Percentiles rank a stretch among this genome's conserved stretches.
These are phyloP conservation scores for Chenopodium quinoa DNA, from an alignment of 148 eudicot genomes.

Conservation along the genomic window DNA sequence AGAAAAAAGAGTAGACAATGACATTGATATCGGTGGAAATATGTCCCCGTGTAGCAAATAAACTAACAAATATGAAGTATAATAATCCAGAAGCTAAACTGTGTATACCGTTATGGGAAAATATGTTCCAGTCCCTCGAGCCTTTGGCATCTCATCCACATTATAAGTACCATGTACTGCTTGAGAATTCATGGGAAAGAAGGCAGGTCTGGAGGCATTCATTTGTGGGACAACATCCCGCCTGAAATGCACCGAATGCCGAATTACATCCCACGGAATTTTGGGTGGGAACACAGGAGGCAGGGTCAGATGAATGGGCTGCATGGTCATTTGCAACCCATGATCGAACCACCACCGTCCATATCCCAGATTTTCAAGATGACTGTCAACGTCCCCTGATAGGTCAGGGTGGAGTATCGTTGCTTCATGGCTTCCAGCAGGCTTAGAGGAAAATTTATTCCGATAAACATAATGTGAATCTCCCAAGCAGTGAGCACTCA, in stretches of 20 bases:
- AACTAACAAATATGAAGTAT: background rate
- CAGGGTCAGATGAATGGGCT: constrained; percentile 35
- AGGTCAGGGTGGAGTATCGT: constrained; percentile 49
- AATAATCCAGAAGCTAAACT: constrained; percentile 3
- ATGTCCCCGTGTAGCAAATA: background rate
- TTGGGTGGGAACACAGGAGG: constrained; percentile 40
- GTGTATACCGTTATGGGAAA: constrained; percentile 67
- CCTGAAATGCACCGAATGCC: constrained; percentile 37
- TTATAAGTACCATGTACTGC: constrained; percentile 41
- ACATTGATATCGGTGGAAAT: background rate
- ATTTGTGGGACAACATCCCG: constrained; percentile 47
- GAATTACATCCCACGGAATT: constrained; percentile 44
- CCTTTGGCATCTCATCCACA: constrained; percentile 57
- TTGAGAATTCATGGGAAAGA: constrained; percentile 37
- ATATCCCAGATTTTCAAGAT: constrained; percentile 42
- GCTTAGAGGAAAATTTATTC: background rate
- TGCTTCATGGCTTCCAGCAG: constrained; percentile 24
- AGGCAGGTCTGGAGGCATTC: constrained; percentile 41
- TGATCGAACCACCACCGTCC: constrained; percentile 56
- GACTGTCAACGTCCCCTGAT: constrained; percentile 58
- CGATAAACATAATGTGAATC: constrained; percentile 14
- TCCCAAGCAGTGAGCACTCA: constrained; percentile 10
- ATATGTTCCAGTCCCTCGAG: constrained; percentile 78
- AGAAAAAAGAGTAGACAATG: background rate
- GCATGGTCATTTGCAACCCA: constrained; percentile 33